These are phyloP conservation scores for Babesia sp. DNA, from an alignment of 169 alveolate species.

Conservation along the genomic window DNA sequence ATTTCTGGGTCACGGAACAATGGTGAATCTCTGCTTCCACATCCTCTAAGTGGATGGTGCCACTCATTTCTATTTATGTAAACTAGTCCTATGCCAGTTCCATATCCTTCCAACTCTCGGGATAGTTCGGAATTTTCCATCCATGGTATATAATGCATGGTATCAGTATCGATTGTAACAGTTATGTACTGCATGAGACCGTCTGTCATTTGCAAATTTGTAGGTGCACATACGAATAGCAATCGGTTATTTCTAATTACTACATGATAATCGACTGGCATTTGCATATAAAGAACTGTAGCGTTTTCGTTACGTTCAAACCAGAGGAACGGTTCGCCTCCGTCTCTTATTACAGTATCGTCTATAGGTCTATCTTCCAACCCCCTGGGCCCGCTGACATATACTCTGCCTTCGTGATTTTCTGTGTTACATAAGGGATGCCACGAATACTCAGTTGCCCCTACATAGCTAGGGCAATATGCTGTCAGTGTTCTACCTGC, in stretches of 20 bases:
- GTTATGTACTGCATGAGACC: neutral
- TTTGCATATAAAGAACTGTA: neutral
- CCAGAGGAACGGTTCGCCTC: neutral
- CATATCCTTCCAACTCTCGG: neutral
- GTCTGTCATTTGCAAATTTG: neutral
- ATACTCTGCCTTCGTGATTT: neutral
- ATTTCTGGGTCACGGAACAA: neutral
- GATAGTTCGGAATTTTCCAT: neutral
- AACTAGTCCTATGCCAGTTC: neutral
- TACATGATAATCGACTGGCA: neutral
- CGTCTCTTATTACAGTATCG: neutral
- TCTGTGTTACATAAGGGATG: neutral
- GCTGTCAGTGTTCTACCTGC: neutral
- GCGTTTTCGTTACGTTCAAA: neutral
- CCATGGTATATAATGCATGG: neutral
- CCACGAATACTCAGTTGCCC: neutral
- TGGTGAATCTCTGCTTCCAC: neutral
- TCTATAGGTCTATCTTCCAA: neutral
- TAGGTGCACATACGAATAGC: constrained; percentile 1
- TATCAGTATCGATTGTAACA: neutral
- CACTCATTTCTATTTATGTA: neutral
- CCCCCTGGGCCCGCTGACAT: neutral
- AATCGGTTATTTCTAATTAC: neutral
- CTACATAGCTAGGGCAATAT: neutral
- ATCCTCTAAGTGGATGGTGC: neutral